Evolutionary conservation across 2,329 filamentous ascomycete genomes (phyloP).

Genomic region (Lecanosticta acicola): DNA sequence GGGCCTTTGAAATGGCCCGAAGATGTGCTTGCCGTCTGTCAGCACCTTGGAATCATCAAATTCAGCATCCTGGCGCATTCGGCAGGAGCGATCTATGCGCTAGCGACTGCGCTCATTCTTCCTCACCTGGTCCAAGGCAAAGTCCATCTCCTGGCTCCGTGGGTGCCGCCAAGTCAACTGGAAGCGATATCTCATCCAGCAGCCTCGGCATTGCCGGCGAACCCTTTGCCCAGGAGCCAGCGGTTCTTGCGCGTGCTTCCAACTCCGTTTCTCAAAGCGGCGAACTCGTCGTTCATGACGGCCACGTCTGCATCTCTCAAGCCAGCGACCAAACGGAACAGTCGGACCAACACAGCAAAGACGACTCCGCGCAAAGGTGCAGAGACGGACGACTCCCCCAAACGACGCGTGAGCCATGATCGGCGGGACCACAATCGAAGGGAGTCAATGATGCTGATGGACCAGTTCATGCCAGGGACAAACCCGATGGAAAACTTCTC

Average conservation of each 20-base stretch:
- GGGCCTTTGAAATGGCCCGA: constrained; percentile 83
- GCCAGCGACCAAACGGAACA: constrained; percentile 27
- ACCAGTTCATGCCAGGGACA: constrained; percentile 40
- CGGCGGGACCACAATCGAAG: constrained; percentile 33
- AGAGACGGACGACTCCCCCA: constrained; percentile 15
- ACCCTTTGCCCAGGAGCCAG: constrained; percentile 85
- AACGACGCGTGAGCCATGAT: constrained; percentile 22
- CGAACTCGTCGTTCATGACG: constrained; percentile 92
- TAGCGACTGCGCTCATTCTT: constrained; percentile 91
- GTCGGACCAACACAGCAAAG: constrained; percentile 11
- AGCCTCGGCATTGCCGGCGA: constrained; percentile 60
- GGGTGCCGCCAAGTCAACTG: constrained; percentile 95
- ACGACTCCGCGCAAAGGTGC: constrained; percentile 11
- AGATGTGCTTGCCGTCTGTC: constrained; percentile 91
- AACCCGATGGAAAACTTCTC: constrained; percentile 29
- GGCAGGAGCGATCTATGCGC: constrained; percentile 93
- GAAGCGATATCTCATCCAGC: constrained; percentile 56
- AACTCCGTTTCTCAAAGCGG: constrained; percentile 83
- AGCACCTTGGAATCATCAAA: constrained; percentile 83
- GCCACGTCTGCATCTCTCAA: constrained; percentile 62
- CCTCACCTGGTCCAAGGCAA: constrained; percentile 91
- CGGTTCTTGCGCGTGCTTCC: constrained; percentile 84
- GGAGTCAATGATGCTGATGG: constrained; percentile 47
- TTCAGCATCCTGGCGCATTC: constrained; percentile 96
- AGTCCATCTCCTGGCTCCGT: constrained; percentile 89